Evolutionary conservation across 2,329 filamentous ascomycete genomes (phyloP), one percentile per base, ranked within the genome.

Genomic region (Colletotrichum euphorbiae): DNA sequence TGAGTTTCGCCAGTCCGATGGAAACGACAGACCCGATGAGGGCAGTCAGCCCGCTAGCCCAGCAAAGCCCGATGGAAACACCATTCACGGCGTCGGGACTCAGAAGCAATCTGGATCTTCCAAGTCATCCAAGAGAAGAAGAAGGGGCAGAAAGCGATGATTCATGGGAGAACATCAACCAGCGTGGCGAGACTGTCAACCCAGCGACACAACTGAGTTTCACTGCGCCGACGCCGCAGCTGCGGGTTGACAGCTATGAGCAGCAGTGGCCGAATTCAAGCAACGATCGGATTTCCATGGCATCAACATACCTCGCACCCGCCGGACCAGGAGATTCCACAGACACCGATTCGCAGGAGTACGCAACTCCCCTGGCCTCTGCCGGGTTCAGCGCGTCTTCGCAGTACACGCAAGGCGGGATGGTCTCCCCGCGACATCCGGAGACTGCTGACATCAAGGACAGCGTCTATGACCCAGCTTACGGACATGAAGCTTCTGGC

Each of bases 71-170:
- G 54, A 55, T 5, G 64, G 24, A 54, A 51, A 40, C 61, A 59
- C 31, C 17, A 21, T 52, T 28, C 45, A 58, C 5, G 54, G 65
- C 24, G 40, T 55, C 65, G 65, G 54, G 3, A 43, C 61, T 8
- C 45, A 42, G 15, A 65, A 33, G 46, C 63, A 65, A 38, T 21
- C 66, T 13, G 66, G 61, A 13, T 21, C 66, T 40, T 43, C 66
- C 64, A 55, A 51, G 54, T 60, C 66, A 59, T 65, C 66, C 13
- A 68, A 68, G 61, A 68, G 54, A 50, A 60, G 66, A 66, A 59
- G 61, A 65, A 17, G 66, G 48, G 61, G 66, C 52, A 60, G 66
- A 68, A 68, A 68, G 66, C 66, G 66, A 66, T 65, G 66, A 68
- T 68, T 68, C 66, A 11, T 68, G 66, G 66, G 66, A 68, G 40